phyloP scores from a whole-genome alignment of 768 basidiomycete genomes.

The Asterophora lycoperdoides region DNA sequence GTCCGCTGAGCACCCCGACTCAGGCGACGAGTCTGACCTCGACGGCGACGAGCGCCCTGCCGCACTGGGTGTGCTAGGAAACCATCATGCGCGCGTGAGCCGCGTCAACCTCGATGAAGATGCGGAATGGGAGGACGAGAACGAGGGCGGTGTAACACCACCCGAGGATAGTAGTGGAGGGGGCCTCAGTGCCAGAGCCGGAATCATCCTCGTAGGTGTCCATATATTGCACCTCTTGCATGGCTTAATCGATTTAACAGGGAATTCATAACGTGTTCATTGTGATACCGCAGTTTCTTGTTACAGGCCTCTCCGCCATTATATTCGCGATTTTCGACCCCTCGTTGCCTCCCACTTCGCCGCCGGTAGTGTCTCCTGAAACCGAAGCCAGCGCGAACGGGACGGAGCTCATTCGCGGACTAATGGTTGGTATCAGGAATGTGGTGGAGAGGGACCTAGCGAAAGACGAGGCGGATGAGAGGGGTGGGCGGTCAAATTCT shows the following conservation, averaged over 20 bases:
- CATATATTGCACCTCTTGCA: not conserved
- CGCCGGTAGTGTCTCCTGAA: not conserved
- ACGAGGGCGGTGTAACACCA: not conserved
- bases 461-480: not conserved
- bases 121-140: conserved; percentile 26
- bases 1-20: not conserved
- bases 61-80: conserved; percentile 31
- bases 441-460: not conserved
- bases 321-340: conserved; percentile 87
- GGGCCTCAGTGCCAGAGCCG: conserved; percentile 75
- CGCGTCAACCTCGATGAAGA: conserved; percentile 37
- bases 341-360: conserved; percentile 25
- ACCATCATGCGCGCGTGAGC: conserved; percentile 47
- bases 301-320: conserved; percentile 79
- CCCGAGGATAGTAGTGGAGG: conserved; percentile 11
- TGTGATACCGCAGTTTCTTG: conserved; percentile 91
- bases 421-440: too few species aligned
- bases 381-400: too few species aligned
- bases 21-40: conserved; percentile 10
- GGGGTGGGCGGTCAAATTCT: conserved; percentile 49
- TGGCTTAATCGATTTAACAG: conserved; percentile 30
- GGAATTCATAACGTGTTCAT: conserved; percentile 95
- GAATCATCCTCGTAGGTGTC: conserved; percentile 79
- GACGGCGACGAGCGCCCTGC: conserved; percentile 10
- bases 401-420: too few species aligned